These are phyloP conservation scores for Aspergillus udagawae DNA, from an alignment of 2,329 filamentous ascomycete genomes.

Conservation along the genomic window DNA sequence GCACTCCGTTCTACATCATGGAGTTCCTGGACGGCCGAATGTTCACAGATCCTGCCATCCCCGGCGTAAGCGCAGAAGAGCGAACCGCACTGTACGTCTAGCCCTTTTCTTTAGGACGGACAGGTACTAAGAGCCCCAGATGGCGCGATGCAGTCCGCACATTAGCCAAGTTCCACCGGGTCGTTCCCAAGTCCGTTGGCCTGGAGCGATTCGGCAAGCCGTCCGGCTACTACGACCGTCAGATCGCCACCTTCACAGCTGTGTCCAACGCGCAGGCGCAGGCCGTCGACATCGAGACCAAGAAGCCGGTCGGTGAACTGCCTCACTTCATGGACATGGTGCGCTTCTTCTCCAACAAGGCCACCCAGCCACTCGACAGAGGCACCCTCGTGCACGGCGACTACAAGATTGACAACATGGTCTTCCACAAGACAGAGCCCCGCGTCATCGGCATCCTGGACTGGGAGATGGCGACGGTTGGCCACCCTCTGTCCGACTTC, in stretches of 20 bases:
- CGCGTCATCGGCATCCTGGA: constrained; percentile 90
- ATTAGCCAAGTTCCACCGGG: constrained; percentile 78
- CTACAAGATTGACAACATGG: constrained; percentile 89
- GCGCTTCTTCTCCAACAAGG: constrained; percentile 67
- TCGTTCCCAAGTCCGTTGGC: constrained; percentile 63
- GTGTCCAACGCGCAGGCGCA: constrained; percentile 75
- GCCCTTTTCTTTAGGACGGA: neutral
- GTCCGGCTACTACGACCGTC: constrained; percentile 76
- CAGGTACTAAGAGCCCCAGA: constrained; percentile 35
- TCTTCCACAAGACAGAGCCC: constrained; percentile 85
- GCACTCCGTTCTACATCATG: constrained; percentile 97
- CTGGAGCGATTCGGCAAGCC: constrained; percentile 70
- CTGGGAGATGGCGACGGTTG: constrained; percentile 98
- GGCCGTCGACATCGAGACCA: constrained; percentile 71
- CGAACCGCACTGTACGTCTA: constrained; percentile 63
- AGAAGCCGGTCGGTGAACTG: constrained; percentile 71
- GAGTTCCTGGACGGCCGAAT: constrained; percentile 90
- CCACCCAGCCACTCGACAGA: constrained; percentile 70
- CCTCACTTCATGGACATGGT: constrained; percentile 80
- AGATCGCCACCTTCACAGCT: constrained; percentile 75
- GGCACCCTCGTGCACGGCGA: constrained; percentile 85
- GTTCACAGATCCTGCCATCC: constrained; percentile 82
- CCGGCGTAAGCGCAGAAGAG: constrained; percentile 64
- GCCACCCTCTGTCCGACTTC: constrained; percentile 90
- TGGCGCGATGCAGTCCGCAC: constrained; percentile 83